Conservation (phyloP, 2,329 filamentous ascomycete genomes). For the Verticillium klebahnii region DNA sequence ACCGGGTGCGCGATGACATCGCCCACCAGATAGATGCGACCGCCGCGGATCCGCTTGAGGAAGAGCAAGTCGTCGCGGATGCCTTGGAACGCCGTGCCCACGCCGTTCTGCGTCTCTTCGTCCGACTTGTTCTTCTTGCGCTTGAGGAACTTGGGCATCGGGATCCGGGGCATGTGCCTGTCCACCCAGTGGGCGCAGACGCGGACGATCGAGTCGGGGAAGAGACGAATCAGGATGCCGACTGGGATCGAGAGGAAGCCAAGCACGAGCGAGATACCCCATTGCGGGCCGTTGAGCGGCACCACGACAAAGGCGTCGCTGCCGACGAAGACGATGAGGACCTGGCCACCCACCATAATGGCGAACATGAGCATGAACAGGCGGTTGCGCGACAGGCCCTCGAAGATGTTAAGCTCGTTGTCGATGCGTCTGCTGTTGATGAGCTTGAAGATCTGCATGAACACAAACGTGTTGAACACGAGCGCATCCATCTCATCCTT, state of each 20-base stretch:
- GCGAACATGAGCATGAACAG: constrained; percentile 67
- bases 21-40: constrained; percentile 54
- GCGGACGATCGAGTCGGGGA: constrained; percentile 17
- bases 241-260: constrained; percentile 63
- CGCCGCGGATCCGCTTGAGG: constrained; percentile 56
- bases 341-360: constrained; percentile 67
- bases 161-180: constrained; percentile 10
- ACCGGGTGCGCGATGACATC: constrained; percentile 53
- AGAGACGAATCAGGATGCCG: constrained; percentile 59
- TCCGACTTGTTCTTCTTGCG: constrained; percentile 12
- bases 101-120: constrained; percentile 26
- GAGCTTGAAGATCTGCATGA: constrained; percentile 81
- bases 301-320: constrained; percentile 55
- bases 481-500: constrained; percentile 50
- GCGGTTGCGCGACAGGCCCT: constrained; percentile 61
- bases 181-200: constrained; percentile 7
- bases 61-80: constrained; percentile 59
- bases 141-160: constrained; percentile 9
- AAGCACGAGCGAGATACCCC: constrained; percentile 65
- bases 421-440: constrained; percentile 71
- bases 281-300: constrained; percentile 54
- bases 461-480: constrained; percentile 80
- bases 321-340: constrained; percentile 69
- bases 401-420: constrained; percentile 72
- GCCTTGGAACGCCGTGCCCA: constrained; percentile 42